Percentiles rank a stretch among this genome's conserved stretches.
These are phyloP conservation scores for Amoebophrya sp. DNA, from an alignment of 169 alveolate genomes.

Conservation along the genomic window DNA sequence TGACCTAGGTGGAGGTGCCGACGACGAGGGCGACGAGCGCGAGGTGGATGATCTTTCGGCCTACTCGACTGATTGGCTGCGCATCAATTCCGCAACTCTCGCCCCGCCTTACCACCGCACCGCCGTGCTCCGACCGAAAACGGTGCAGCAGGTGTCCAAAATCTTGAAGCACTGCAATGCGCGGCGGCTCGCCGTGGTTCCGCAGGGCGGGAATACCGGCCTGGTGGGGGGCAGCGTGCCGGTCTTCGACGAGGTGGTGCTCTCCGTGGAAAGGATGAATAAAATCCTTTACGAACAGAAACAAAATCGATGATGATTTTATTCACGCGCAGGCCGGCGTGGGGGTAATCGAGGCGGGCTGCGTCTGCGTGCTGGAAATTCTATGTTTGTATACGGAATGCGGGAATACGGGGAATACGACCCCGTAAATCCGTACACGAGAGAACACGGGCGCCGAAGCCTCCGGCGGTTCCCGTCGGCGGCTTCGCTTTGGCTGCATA, in stretches of 20 bases:
- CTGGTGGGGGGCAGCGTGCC: constrained; percentile 62
- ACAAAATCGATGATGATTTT: no score
- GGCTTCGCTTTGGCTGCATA: no score
- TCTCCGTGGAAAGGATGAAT: neutral
- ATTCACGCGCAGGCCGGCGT: constrained; percentile 16
- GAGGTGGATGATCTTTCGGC: neutral
- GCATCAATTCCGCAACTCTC: neutral
- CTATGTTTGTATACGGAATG: no score
- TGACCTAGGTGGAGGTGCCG: neutral
- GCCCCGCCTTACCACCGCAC: neutral
- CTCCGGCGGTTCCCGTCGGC: no score
- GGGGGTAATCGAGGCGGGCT: constrained; percentile 13
- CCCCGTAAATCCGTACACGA: no score
- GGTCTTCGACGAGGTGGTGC: constrained; percentile 46
- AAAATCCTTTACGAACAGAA: neutral
- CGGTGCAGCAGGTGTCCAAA: constrained; percentile 40
- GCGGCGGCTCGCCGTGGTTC: constrained; percentile 43
- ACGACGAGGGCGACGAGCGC: neutral
- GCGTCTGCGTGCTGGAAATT: constrained; percentile 15
- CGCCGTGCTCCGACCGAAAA: constrained; percentile 44
- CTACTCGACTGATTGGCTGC: neutral
- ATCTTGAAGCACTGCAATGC: constrained; percentile 48
- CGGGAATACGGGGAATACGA: no score
- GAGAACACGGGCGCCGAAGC: no score
- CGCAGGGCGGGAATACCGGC: constrained; percentile 71